Base-by-base conservation (phyloP, 805 yeast species). In the Cyberlindnera mycetangii region DNA sequence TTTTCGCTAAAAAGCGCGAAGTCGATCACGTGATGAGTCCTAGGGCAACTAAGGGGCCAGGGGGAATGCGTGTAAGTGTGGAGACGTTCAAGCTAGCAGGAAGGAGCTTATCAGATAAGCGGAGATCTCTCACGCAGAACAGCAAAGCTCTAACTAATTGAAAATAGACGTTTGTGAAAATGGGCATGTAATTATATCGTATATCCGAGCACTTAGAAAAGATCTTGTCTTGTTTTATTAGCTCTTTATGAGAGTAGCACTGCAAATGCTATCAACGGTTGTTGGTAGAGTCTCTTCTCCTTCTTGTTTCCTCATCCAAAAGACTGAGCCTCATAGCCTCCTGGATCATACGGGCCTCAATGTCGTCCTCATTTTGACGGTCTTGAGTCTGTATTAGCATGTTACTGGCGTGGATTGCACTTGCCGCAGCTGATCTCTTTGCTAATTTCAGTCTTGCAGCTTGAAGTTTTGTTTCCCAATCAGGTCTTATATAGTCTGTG, bases 361-460 rank as follows among this genome's bases (percentile, higher is more conserved):
- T 50, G 24, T 76, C 81, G 16, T 55, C 58, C n/a, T 60, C 55
- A 8, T 36, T 22, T n/a, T 39, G 14, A 6, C 40, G 39, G 18
- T 27, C 37, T 14, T 66, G 70, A 14, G n/a, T n/a, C n/a, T n/a
- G n/a, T n/a, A 83, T 70, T 25, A 89, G 60, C 55, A 88, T 74
- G 45, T 89, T 89, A 11, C 95, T 81, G 2, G 95, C 90, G 65
- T 92, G 98, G 32, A 92, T 78, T 0, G 96, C 96, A 27, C 88
- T 87, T 0, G 98, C 98, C 12, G 96, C 88, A 0, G 97, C 97
- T 0, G 97, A 83, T 56, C 89, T 76, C 46, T 95, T 76, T 0
- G 95, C 96, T 28, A 89, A 67, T 52, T 82, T 82, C 47, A 82
- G 75, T 41, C 90, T 76, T 5, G 96, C 96, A 40, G 78, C 72